These are phyloP conservation scores for Ambrosiella cleistominuta DNA, from an alignment of 2,329 filamentous ascomycete genomes.

Conservation along the genomic window DNA sequence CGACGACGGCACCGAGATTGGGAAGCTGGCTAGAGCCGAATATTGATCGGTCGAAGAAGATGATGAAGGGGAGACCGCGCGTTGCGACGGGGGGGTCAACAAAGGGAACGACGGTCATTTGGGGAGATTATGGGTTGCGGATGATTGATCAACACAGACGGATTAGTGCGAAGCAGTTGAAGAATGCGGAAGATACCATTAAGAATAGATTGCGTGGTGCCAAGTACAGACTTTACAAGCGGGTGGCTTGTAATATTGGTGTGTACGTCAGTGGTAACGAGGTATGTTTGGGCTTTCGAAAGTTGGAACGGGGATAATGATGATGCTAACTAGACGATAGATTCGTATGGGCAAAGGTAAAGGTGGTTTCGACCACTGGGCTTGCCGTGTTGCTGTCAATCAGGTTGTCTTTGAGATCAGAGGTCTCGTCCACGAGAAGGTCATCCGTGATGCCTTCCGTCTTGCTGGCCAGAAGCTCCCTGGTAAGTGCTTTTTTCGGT, in stretches of 20 bases:
- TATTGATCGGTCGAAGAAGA: slow-evolving; percentile 59
- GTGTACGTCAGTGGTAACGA: slow-evolving; percentile 95
- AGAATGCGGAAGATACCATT: slow-evolving; percentile 86
- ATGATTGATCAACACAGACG: slow-evolving; percentile 88
- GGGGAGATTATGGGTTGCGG: slow-evolving; percentile 88
- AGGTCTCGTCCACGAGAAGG: slow-evolving; percentile 83
- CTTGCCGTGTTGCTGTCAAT: slow-evolving; percentile 72
- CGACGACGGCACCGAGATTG: slow-evolving; percentile 41
- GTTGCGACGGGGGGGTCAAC: slow-evolving; percentile 80
- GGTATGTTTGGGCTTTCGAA: slow-evolving; percentile 26
- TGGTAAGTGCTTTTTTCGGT: slow-evolving; percentile 34
- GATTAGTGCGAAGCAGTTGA: slow-evolving; percentile 71
- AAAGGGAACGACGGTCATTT: slow-evolving; percentile 86
- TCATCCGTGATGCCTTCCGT: slow-evolving; percentile 83
- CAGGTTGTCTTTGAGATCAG: slow-evolving; percentile 86
- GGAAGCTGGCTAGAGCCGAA: slow-evolving; percentile 73
- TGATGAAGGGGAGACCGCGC: slow-evolving; percentile 77
- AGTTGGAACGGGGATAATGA: background rate
- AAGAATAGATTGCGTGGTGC: slow-evolving; percentile 73
- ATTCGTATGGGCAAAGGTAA: slow-evolving; percentile 99
- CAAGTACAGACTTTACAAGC: slow-evolving; percentile 82
- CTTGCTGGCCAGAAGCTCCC: slow-evolving; percentile 90
- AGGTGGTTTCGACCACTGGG: slow-evolving; percentile 94
- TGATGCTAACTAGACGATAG: slow-evolving; percentile 21
- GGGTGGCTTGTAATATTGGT: slow-evolving; percentile 80